Conservation (phyloP, 176 grass and related monocot species). For the Hsuehochloa calcarea region DNA sequence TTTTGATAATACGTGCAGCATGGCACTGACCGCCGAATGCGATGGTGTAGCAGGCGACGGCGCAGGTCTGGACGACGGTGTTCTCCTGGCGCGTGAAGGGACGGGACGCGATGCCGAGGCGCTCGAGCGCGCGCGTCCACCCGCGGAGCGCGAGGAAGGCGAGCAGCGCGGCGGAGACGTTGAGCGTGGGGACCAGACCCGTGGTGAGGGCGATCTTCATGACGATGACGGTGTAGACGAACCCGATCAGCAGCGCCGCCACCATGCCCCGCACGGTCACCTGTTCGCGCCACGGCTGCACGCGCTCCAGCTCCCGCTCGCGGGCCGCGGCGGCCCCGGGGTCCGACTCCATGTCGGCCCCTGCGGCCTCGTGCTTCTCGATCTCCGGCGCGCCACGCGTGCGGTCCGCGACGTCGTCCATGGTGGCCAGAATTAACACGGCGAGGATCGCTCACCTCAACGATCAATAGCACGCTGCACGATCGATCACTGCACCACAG, state of each 20-base stretch:
- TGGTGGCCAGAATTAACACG: neutral
- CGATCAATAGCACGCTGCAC: neutral
- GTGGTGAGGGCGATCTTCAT: slow-evolving; percentile 88
- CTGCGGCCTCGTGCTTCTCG: slow-evolving; percentile 10
- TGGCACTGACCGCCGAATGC: slow-evolving; percentile 54
- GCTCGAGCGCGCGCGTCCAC: slow-evolving; percentile 64
- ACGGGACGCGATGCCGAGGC: slow-evolving; percentile 48
- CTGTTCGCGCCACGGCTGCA: slow-evolving; percentile 71
- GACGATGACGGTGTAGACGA: slow-evolving; percentile 79
- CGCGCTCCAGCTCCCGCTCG: slow-evolving; percentile 23
- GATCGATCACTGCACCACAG: neutral
- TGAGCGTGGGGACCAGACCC: slow-evolving; percentile 85
- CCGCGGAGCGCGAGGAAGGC: slow-evolving; percentile 70
- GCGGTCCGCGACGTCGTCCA: slow-evolving; percentile 7
- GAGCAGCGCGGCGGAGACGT: slow-evolving; percentile 84
- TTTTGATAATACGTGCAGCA: neutral
- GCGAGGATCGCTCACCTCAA: neutral
- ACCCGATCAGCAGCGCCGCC: slow-evolving; percentile 57
- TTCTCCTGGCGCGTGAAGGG: slow-evolving; percentile 97
- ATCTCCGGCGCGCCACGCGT: slow-evolving; percentile 26
- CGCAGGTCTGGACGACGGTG: slow-evolving; percentile 86
- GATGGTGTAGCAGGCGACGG: slow-evolving; percentile 93
- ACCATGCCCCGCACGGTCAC: slow-evolving; percentile 65
- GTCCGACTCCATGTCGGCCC: slow-evolving; percentile 47
- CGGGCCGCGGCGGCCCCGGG: neutral